Evolutionary conservation across 345 rosid species (phyloP), one percentile per base, ranked within the genome.

Genomic region (Pelargonium nanum): DNA sequence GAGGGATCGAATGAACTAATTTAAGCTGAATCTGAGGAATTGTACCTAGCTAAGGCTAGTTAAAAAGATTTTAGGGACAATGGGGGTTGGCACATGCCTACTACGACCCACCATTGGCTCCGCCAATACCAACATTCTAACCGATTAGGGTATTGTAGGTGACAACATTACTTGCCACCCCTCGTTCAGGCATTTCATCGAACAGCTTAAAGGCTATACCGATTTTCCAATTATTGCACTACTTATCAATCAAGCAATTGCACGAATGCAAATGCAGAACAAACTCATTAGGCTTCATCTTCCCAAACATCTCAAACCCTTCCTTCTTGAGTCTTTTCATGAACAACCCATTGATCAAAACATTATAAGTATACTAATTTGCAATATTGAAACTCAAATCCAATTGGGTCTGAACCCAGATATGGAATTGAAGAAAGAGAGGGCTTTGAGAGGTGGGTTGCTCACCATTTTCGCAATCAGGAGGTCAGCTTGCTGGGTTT

Each of bases 171-270:
- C 79, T 70, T 0, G 71, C 72, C 16, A 88, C 72, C 1, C 83
- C 91, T 76, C 78, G 75, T 23, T 75, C 78, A 57, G 77, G 83
- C 90, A 91, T 91, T 80, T 91, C 91, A 57, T 80, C 88, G 23
- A 86, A 81, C 87, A 86, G n/a, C 57, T 78, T 59, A 28, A 77
- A 78, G 3, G 89, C 92, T 30, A 65, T 51, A 34, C 30, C 12
- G 0, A 77, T 62, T 54, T 76, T 72, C 53, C 86, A 83, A 4
- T 68, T 84, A 34, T 60, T 81, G 60, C 90, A 86, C 4, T 72
- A 60, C 65, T 67, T 82, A 34, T 74, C 65, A 26, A 88, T 84
- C 78, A 88, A 26, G 64, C 80, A 81, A 75, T 78, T 83, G 70
- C 82, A 86, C 44, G 90, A 80, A 57, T 77, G 82, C 0, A 86